These are phyloP conservation scores for Lecanoromycetidae sp. DNA, from an alignment of 2,329 filamentous ascomycete species.

Conservation along the genomic window DNA sequence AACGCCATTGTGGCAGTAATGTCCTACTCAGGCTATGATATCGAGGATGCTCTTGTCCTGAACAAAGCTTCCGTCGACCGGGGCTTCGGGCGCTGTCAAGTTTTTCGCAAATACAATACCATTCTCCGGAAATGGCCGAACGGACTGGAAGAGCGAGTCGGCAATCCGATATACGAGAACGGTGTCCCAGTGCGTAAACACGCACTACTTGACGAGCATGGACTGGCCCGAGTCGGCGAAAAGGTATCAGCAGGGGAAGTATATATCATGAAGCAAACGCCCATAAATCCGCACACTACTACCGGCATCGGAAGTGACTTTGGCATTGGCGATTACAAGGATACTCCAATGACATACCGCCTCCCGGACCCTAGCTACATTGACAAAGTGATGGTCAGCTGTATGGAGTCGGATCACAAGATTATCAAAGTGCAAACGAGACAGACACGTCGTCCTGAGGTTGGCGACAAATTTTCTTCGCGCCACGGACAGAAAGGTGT, in stretches of 20 bases:
- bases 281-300: slow-evolving; percentile 62
- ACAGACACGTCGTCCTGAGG: slow-evolving; percentile 88
- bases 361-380: slow-evolving; percentile 77
- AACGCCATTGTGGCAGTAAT: slow-evolving; percentile 97
- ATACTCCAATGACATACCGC: slow-evolving; percentile 64
- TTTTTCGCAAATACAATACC: slow-evolving; percentile 88
- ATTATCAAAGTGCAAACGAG: slow-evolving; percentile 90
- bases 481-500: slow-evolving; percentile 98
- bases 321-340: slow-evolving; percentile 49
- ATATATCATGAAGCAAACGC: slow-evolving; percentile 82
- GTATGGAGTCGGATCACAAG: slow-evolving; percentile 72
- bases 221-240: slow-evolving; percentile 75
- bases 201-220: slow-evolving; percentile 67
- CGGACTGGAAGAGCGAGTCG: slow-evolving; percentile 49
- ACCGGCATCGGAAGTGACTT: slow-evolving; percentile 54
- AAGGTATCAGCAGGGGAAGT: slow-evolving; percentile 66
- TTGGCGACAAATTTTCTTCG: slow-evolving; percentile 97
- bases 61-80: slow-evolving; percentile 94
- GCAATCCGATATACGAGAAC: slow-evolving; percentile 52
- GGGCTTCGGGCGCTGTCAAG: slow-evolving; percentile 91
- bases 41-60: slow-evolving; percentile 90
- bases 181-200: slow-evolving; percentile 55
- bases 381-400: slow-evolving; percentile 90
- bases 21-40: slow-evolving; percentile 99
- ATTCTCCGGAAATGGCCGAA: slow-evolving; percentile 84